A percentile compares a stretch with the other conserved stretches of the same genome.
Conservation (phyloP, 257 asterid species). For the Nemophila menziesii region DNA sequence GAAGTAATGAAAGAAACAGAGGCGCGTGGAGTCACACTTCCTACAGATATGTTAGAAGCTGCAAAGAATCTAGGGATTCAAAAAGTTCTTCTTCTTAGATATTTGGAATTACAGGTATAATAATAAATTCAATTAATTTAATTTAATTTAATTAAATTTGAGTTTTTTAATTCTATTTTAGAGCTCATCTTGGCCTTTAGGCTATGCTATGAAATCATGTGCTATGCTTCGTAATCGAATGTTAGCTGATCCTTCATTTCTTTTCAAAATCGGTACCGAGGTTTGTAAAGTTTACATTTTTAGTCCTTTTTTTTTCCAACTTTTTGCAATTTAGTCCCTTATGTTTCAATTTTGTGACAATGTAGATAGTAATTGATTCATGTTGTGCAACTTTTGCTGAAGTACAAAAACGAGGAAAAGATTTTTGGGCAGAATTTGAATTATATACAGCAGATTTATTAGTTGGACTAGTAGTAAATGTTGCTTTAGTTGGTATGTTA, state of each 20-base stretch:
- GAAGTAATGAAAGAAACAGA: conserved; percentile 75
- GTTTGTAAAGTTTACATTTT: conserved; percentile 22
- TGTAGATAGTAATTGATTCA: conserved; percentile 85
- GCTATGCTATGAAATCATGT: conserved; percentile 63
- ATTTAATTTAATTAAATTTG: neutral
- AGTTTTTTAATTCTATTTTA: conserved; percentile 12
- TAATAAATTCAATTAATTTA: too few relatives aligned
- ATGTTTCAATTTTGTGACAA: neutral
- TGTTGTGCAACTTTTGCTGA: conserved; percentile 97
- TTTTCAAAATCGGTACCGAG: conserved; percentile 96
- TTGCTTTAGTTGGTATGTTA: conserved; percentile 89
- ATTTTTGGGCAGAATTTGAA: conserved; percentile 96
- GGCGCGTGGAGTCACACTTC: conserved; percentile 71
- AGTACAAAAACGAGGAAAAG: conserved; percentile 91
- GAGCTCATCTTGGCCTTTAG: conserved; percentile 75
- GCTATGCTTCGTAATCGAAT: conserved; percentile 83
- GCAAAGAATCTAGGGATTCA: conserved; percentile 75
- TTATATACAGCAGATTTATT: conserved; percentile 82
- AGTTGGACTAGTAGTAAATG: conserved; percentile 90
- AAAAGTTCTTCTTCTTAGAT: conserved; percentile 54
- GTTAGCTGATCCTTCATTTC: conserved; percentile 97
- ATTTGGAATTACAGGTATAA: conserved; percentile 85
- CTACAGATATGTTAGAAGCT: conserved; percentile 89
- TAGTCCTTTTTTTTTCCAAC: neutral
- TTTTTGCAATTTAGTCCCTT: neutral